Conservation (phyloP, 2,329 filamentous ascomycete genomes). For the Camptophora hylomeconis region DNA sequence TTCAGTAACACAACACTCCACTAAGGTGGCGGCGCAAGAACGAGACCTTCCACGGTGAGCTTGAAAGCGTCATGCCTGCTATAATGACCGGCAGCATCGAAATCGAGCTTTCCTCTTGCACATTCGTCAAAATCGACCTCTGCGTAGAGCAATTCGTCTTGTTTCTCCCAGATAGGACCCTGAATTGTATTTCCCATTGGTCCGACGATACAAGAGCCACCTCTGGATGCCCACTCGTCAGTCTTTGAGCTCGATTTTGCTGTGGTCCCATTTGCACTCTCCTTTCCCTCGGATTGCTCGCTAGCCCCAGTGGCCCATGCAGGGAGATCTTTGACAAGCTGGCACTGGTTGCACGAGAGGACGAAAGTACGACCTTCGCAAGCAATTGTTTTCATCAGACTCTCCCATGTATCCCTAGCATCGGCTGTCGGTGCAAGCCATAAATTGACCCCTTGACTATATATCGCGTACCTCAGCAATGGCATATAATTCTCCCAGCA, state of each 20-base stretch:
- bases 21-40: constrained; percentile 45
- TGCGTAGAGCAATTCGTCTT: constrained; percentile 52
- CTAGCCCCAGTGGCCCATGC: constrained; percentile 37
- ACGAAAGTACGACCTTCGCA: constrained; percentile 77
- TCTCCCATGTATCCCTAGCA: constrained; percentile 66
- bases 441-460: constrained; percentile 80
- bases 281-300: constrained; percentile 6
- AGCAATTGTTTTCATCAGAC: constrained; percentile 69
- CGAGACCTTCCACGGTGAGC: constrained; percentile 46
- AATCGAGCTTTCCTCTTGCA: constrained; percentile 63
- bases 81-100: constrained; percentile 78
- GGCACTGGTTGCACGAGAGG: constrained; percentile 72
- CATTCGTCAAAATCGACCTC: constrained; percentile 86
- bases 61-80: constrained; percentile 57
- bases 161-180: constrained; percentile 70
- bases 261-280: constrained; percentile 8
- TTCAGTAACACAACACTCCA: too few relatives aligned
- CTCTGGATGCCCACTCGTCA: constrained; percentile 51
- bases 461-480: constrained; percentile 67
- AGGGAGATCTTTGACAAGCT: constrained; percentile 45
- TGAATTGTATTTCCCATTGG: constrained; percentile 68
- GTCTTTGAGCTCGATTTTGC: constrained; percentile 8
- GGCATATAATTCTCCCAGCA: constrained; percentile 99
- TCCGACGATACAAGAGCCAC: constrained; percentile 70
- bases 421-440: constrained; percentile 89